Base-by-base conservation (phyloP, 202 grass and related monocot genomes). In the Musa balbisiana region DNA sequence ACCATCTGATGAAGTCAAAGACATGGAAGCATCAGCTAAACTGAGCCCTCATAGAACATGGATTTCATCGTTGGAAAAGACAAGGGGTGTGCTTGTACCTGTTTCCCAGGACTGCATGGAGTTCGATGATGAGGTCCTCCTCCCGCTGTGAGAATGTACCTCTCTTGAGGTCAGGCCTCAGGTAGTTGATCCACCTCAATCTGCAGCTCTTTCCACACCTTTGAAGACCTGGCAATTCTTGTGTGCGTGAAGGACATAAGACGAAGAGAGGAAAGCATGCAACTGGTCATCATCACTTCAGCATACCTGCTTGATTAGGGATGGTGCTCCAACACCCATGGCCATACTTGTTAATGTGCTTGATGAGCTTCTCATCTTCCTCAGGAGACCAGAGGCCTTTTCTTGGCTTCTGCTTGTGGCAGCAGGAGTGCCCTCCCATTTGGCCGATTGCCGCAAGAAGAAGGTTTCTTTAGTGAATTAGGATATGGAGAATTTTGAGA, bases 381-480 rank as follows among this genome's bases (percentile, higher is more conserved):
- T 96, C 90, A n/a, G 92, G 92, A 81, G 90, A 92, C 92, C 92
- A 96, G 49, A 96, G 84, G 68, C 89, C 92, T 80, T 89, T 96
- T 63, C 87, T 92, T 64, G 92, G 67, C 69, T 96, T 92, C 15
- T 92, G 90, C 86, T 96, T 92, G 87, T 88, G 87, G 85, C 87
- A 90, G 59, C 92, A 88, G 67, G 92, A 84, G 64, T 92, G 87
- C 75, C 92, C 90, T 80, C 92, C 85, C 92, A 96, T 96, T 82
- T 43, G 33, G 4, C 33, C 4, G 33, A 43, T 43, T 43, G 33
- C 33, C 5, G 33, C 33, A 43, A 43, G 33, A 43, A 43, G 33
- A 43, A 43, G 33, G 33, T 43, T 43, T 43, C 33, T 43, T 43
- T 43, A 5, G 33, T 43, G 33, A 8, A 43, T 43, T 43, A 43